Evolutionary conservation across 2,329 filamentous ascomycete species (phyloP).

Genomic region (Scytalidium lignicola): DNA sequence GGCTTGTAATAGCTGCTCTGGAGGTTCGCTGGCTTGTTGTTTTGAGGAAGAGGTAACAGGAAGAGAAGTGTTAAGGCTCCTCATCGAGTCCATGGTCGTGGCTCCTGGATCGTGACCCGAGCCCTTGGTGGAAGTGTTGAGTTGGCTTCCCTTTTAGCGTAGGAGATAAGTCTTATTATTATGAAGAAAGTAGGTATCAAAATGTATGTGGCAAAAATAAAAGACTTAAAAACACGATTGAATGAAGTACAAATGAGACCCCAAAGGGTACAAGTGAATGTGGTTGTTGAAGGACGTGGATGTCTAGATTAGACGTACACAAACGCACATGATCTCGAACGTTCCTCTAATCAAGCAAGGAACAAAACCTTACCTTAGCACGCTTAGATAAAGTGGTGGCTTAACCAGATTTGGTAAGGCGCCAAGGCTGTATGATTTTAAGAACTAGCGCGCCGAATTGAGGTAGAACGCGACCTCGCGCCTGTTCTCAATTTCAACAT

Average conservation of each 20-base stretch:
- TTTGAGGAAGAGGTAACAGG: conserved; percentile 45
- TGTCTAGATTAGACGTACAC: neutral
- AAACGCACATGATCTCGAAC: neutral
- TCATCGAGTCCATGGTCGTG: conserved; percentile 56
- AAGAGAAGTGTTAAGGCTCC: conserved; percentile 55
- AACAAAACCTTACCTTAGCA: neutral
- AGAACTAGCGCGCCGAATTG: neutral
- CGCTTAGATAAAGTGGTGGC: neutral
- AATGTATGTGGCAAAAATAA: too few relatives aligned
- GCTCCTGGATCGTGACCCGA: neutral
- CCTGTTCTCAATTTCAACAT: neutral
- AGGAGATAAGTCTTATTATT: too few relatives aligned
- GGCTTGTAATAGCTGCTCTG: conserved; percentile 71
- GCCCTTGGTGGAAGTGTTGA: too few relatives aligned
- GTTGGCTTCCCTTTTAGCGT: neutral
- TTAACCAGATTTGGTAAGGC: neutral
- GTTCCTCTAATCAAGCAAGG: neutral
- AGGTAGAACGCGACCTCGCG: neutral
- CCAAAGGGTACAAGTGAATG: conserved; percentile 1
- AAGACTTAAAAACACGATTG: too few relatives aligned
- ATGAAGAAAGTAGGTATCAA: too few relatives aligned
- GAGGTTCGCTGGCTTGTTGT: conserved; percentile 36
- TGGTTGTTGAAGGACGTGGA: neutral
- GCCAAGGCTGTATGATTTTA: neutral
- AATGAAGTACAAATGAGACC: too few relatives aligned